phyloP scores from a whole-genome alignment of 2,329 filamentous ascomycete genomes.

The Phialophora macrospora region DNA sequence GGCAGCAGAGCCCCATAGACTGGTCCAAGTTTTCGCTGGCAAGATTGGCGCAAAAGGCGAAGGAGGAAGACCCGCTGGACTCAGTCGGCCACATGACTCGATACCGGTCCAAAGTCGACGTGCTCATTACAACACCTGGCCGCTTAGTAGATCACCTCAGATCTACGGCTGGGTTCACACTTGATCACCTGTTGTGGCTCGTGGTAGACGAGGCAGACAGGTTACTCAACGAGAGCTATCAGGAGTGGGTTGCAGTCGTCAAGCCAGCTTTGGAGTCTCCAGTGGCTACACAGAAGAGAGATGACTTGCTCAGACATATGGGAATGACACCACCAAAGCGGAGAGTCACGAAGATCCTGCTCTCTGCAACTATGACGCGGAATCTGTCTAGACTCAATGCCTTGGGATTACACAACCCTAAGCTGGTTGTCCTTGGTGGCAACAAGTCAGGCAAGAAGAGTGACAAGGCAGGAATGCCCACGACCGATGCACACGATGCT shows the following conservation, averaged over 20 bases:
- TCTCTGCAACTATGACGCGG: slow-evolving; percentile 94
- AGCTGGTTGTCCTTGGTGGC: slow-evolving; percentile 61
- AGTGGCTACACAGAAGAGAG: slow-evolving; percentile 86
- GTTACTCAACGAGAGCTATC: slow-evolving; percentile 86
- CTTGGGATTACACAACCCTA: slow-evolving; percentile 67
- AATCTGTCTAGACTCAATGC: slow-evolving; percentile 88
- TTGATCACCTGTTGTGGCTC: slow-evolving; percentile 79
- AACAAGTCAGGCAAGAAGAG: neutral
- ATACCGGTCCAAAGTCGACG: slow-evolving; percentile 75
- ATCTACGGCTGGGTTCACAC: slow-evolving; percentile 81
- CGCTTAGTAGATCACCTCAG: slow-evolving; percentile 92
- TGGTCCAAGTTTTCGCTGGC: slow-evolving; percentile 55
- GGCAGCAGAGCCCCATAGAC: slow-evolving; percentile 49
- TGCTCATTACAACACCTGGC: slow-evolving; percentile 93
- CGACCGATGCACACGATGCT: neutral
- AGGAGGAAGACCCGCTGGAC: slow-evolving; percentile 46
- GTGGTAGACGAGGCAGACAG: slow-evolving; percentile 96
- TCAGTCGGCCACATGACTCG: slow-evolving; percentile 68
- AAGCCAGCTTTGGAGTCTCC: slow-evolving; percentile 77
- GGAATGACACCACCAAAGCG: slow-evolving; percentile 75
- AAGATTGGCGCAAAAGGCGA: slow-evolving; percentile 51
- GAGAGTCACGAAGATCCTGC: slow-evolving; percentile 64
- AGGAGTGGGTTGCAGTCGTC: slow-evolving; percentile 81
- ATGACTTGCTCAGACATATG: slow-evolving; percentile 75
- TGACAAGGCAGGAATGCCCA: neutral